phyloP scores from a whole-genome alignment of 2,329 filamentous ascomycete species.

The Zasmidium cellare region DNA sequence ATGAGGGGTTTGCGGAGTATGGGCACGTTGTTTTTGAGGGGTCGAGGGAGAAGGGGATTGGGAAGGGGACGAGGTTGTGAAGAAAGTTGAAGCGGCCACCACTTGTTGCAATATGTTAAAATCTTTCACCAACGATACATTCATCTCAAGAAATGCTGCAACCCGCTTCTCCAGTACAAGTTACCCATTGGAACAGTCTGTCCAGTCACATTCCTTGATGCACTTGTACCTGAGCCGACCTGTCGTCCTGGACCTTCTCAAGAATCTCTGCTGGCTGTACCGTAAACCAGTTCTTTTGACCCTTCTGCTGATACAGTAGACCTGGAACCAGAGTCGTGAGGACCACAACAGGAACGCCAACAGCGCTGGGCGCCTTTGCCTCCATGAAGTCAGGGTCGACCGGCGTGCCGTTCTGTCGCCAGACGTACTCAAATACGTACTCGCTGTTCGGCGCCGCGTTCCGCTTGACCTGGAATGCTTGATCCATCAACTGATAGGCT shows the following conservation, averaged over 20 bases:
- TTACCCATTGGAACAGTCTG: no score
- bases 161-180: no score
- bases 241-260: background rate
- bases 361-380: background rate
- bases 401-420: background rate
- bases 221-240: background rate
- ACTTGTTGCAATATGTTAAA: no score
- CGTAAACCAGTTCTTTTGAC: background rate
- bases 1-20: slow-evolving; percentile 15
- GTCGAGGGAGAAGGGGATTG: background rate
- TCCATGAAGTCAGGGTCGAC: background rate
- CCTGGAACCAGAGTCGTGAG: background rate
- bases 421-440: background rate
- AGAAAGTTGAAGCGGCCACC: background rate
- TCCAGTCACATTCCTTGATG: background rate
- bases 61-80: background rate
- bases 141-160: no score
- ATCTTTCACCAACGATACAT: no score
- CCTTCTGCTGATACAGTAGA: background rate
- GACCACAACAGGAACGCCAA: background rate
- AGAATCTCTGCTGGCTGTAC: background rate
- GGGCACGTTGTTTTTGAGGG: slow-evolving; percentile 4
- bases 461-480: background rate
- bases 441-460: background rate
- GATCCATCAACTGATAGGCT: background rate